Percentiles rank a stretch among this genome's conserved stretches.
phyloP scores from a whole-genome alignment of 768 basidiomycete genomes.

The Mycena albidolilacea region DNA sequence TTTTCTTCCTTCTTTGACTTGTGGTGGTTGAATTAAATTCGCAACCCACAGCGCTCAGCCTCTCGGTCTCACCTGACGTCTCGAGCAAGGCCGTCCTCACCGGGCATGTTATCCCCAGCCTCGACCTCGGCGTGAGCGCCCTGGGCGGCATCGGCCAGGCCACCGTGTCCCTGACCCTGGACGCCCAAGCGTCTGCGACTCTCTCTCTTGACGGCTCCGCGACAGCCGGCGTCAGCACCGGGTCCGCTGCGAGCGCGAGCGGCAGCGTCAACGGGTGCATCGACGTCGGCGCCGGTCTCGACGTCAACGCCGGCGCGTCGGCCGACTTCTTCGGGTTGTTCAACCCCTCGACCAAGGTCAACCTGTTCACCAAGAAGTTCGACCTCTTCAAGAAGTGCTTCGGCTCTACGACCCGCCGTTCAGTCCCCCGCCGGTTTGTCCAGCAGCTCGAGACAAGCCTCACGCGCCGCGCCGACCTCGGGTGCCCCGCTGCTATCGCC shows the following conservation, averaged over 20 bases:
- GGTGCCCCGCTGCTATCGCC: conserved; percentile 28
- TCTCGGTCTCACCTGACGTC: conserved; percentile 51
- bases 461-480: conserved; percentile 29
- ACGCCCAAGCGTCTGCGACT: conserved; percentile 46
- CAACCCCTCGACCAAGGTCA: conserved; percentile 46
- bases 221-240: conserved; percentile 26
- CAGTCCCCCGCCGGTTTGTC: background rate
- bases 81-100: conserved; percentile 46
- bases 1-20: background rate
- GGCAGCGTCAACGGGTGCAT: conserved; percentile 52
- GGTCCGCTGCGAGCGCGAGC: conserved; percentile 20
- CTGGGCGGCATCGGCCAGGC: conserved; percentile 38
- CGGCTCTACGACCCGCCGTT: conserved; percentile 17
- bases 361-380: conserved; percentile 55
- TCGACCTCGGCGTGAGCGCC: conserved; percentile 51
- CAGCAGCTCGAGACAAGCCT: conserved; percentile 14
- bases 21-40: background rate
- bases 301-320: conserved; percentile 57
- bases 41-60: conserved; percentile 46
- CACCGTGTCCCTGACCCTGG: conserved; percentile 44
- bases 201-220: conserved; percentile 41
- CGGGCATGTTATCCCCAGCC: conserved; percentile 55
- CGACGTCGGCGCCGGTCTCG: conserved; percentile 51
- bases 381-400: conserved; percentile 51
- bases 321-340: conserved; percentile 59